Evolutionary conservation across 768 basidiomycete genomes (phyloP).

Genomic region (Naematelia aurantialba): DNA sequence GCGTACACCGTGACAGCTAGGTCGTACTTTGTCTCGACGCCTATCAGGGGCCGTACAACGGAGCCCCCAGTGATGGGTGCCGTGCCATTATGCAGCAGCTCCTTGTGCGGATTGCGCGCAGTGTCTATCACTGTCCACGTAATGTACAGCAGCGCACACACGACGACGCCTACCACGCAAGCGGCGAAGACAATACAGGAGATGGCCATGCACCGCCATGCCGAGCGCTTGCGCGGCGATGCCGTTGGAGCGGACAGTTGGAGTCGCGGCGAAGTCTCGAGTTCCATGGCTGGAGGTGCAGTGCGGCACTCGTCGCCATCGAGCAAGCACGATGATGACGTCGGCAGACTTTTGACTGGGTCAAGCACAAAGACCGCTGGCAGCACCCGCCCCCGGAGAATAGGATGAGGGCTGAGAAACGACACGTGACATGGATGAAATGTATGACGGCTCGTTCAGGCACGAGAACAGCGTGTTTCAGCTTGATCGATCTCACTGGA

Average conservation of each 20-base stretch:
- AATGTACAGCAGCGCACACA: not conserved
- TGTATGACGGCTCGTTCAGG: too few relatives aligned
- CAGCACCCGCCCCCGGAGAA: too few relatives aligned
- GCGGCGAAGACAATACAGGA: not conserved
- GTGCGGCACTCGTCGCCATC: too few relatives aligned
- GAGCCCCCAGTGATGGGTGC: not conserved
- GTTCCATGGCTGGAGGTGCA: not conserved
- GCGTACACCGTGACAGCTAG: constrained; percentile 9
- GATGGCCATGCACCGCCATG: not conserved
- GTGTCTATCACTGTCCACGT: not conserved
- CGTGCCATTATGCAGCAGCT: constrained; percentile 11
- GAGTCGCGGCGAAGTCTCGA: not conserved
- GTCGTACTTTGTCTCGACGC: constrained; percentile 13
- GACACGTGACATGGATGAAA: too few relatives aligned
- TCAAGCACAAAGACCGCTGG: too few relatives aligned
- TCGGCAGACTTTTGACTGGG: too few relatives aligned
- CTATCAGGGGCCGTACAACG: constrained; percentile 14
- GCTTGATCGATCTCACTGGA: too few relatives aligned
- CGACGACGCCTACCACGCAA: not conserved
- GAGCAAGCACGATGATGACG: too few relatives aligned
- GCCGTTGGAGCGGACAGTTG: not conserved
- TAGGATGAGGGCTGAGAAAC: too few relatives aligned
- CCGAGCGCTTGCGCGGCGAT: not conserved
- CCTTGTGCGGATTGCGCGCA: constrained; percentile 14
- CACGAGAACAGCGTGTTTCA: too few relatives aligned